phyloP scores from a whole-genome alignment of 1,284 basidiomycete species.

The Paramarasmius palmivorus region DNA sequence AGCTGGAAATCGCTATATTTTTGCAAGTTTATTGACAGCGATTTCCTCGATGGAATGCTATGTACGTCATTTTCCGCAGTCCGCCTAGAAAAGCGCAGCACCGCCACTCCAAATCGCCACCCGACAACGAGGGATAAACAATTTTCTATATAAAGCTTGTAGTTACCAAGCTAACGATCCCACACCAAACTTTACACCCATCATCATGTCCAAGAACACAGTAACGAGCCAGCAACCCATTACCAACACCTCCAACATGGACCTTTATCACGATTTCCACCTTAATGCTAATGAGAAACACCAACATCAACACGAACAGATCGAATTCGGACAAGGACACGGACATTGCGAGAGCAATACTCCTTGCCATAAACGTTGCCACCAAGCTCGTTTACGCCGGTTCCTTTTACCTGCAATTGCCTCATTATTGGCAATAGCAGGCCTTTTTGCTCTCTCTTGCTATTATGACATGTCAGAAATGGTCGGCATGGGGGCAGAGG shows the following conservation, averaged over 20 bases:
- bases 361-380: conserved; percentile 32
- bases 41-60: too few relatives aligned
- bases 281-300: conserved; percentile 16
- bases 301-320: conserved; percentile 11
- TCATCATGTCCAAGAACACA: conserved; percentile 3
- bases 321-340: not conserved
- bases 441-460: conserved; percentile 33
- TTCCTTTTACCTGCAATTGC: conserved; percentile 34
- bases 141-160: too few relatives aligned
- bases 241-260: conserved; percentile 7
- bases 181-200: too few relatives aligned
- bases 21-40: too few relatives aligned
- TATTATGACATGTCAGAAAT: conserved; percentile 23
- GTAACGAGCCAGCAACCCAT: conserved; percentile 8
- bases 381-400: conserved; percentile 33
- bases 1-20: too few relatives aligned
- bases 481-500: conserved; percentile 19
- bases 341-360: conserved; percentile 7
- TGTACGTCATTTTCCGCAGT: too few relatives aligned
- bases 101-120: too few relatives aligned
- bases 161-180: too few relatives aligned
- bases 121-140: too few relatives aligned
- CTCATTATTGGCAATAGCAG: conserved; percentile 29
- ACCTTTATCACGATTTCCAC: conserved; percentile 9
- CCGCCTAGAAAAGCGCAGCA: too few relatives aligned